Evolutionary conservation across 768 basidiomycete genomes (phyloP), one percentile per base, ranked within the genome.

Genomic region (Russula compacta): DNA sequence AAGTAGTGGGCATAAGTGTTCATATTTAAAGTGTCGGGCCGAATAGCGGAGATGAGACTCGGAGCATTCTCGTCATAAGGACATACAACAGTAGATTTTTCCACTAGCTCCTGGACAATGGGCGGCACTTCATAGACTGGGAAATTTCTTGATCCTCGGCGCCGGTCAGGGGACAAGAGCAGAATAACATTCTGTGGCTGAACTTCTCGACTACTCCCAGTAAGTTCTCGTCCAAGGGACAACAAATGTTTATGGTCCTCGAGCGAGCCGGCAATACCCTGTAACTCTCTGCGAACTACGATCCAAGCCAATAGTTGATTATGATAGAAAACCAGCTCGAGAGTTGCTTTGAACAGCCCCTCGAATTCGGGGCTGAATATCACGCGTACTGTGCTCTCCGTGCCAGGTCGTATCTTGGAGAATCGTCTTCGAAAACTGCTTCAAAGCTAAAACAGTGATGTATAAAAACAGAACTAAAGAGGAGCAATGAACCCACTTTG

Each of bases 271-370:
- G 61, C 61, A 49, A 58, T 58, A 15, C 40, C 61, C 9, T 17
- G 56, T 19, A 63, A 10, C 52, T 1, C 19, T 38, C 52, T 47
- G 24, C 32, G 32, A 29, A 53, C 56, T 3, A 33, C 33, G 32
- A 63, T 58, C n/a, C 52, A 17, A 3, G n/a, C 33, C 17, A 44
- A 53, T 54, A 46, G 21, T 21, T 49, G 33, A 8, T 1, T 42
- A 43, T 54, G 19, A 35, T 53, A 63, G 35, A 63, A 63, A n/a
- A 63, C 29, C 15, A 63, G 52, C 44, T 58, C 46, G 14, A 63
- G 51, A 9, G 24, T 49, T 17, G 51, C 56, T 7, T 58, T 53
- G n/a, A 58, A 63, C n/a, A 48, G 7, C 3, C 61, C 61, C 33
- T 58, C 56, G 24, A 53, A 63, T 36, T 54, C 42, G 12, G 61